A percentile compares a stretch with the other conserved stretches of the same genome.
Evolutionary conservation across 2,329 filamentous ascomycete species (phyloP).

Genomic region (Fusarium sp.): DNA sequence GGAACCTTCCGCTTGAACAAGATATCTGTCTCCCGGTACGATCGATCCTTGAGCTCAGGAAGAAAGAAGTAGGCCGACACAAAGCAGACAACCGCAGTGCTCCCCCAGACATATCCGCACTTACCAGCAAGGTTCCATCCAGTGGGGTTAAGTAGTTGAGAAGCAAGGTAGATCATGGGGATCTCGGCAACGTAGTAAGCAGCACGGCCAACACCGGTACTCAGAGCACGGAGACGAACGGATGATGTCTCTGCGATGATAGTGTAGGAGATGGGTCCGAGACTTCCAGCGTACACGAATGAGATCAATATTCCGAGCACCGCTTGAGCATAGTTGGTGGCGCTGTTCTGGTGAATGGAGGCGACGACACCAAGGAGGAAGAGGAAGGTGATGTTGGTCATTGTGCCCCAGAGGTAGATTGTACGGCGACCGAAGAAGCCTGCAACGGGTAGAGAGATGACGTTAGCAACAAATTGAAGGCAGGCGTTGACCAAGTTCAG

Average conservation of each 20-base stretch:
- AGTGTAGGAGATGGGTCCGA: slow-evolving; percentile 73
- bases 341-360: slow-evolving; percentile 58
- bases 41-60: slow-evolving; percentile 68
- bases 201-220: slow-evolving; percentile 72
- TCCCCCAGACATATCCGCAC: slow-evolving; percentile 71
- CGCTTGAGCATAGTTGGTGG: slow-evolving; percentile 66
- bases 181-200: slow-evolving; percentile 74
- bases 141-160: slow-evolving; percentile 69
- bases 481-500: slow-evolving; percentile 73
- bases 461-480: slow-evolving; percentile 71
- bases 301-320: slow-evolving; percentile 74
- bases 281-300: slow-evolving; percentile 71
- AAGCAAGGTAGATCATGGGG: slow-evolving; percentile 72
- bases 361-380: slow-evolving; percentile 70
- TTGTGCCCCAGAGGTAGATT: slow-evolving; percentile 72
- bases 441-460: slow-evolving; percentile 74
- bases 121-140: slow-evolving; percentile 63
- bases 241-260: slow-evolving; percentile 76
- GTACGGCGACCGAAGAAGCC: slow-evolving; percentile 72
- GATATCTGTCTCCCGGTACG: slow-evolving; percentile 72
- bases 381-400: slow-evolving; percentile 65
- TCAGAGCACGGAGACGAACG: slow-evolving; percentile 72
- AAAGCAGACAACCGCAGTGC: slow-evolving; percentile 67
- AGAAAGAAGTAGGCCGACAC: slow-evolving; percentile 61
- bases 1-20: slow-evolving; percentile 65